Evolutionary conservation across 768 basidiomycete species (phyloP), one percentile per base, ranked within the genome.

Genomic region (Boletus sp.): DNA sequence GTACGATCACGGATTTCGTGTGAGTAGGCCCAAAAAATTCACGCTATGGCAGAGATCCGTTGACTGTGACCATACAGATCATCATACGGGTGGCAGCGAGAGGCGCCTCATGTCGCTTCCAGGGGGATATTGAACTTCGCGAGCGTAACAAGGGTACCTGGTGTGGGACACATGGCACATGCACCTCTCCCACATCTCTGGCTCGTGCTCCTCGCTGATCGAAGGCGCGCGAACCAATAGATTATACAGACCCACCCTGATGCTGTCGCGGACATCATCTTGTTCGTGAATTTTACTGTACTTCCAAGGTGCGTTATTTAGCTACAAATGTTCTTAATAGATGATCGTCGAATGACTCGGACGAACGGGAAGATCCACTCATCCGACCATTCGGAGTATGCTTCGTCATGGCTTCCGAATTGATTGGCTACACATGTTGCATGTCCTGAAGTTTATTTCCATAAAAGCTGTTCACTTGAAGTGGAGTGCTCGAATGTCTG

Each of bases 121-220:
- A 41, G 50, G 7, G 55, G 55, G 0, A 48, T 57, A 37, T 6
- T 7, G 12, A 55, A 55, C 6, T 62, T 37, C 7, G 50, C 59
- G 0, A 54, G 61, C 30, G 50, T 37, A 9, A 50, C 50, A 2
- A 36, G 1, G 17, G 18, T 52, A 29, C 56, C 54, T 2, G 52
- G 17, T 8, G 59, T 28, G 32, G 55, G 59, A 11, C 61, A 57
- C 28, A 28, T 55, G 11, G 53, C 59, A 30, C 4, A 14, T 44
- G 28, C 2, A 30, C 6, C 29, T 20, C 9, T 46, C 45, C 9
- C 15, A 11, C 45, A 17, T 46, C 24, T 29, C 42, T 12, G 17
- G 4, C 9, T 30, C 15, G 42, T 44, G 24, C 29, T 29, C 14
- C 12, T 48, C 2, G 12, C 30, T 52, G 36, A 44, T 12, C 12